These are phyloP conservation scores for Centaurea solstitialis DNA, from an alignment of 129 eudicot species.

Conservation along the genomic window DNA sequence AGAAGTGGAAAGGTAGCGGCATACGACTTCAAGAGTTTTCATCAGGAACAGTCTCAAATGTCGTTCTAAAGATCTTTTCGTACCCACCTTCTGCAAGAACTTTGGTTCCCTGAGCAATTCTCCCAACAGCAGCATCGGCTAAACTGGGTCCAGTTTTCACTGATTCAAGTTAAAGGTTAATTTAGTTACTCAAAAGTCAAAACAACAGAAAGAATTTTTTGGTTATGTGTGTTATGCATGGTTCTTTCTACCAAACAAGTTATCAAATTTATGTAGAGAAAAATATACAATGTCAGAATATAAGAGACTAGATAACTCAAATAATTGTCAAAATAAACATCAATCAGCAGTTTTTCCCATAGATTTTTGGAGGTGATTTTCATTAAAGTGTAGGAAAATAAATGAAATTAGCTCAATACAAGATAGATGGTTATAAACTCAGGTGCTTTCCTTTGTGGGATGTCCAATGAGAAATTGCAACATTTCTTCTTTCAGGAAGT, in stretches of 20 bases:
- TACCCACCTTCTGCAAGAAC: constrained; percentile 95
- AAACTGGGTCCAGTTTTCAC: constrained; percentile 94
- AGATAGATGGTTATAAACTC: no score
- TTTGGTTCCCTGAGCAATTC: constrained; percentile 90
- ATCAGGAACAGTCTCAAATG: constrained; percentile 85
- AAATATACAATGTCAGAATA: neutral
- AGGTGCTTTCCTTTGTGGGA: neutral
- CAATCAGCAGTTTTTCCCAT: neutral
- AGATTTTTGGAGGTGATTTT: neutral
- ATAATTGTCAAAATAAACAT: neutral
- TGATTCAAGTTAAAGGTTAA: constrained; percentile 22
- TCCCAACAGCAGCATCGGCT: constrained; percentile 92
- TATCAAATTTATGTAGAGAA: no score
- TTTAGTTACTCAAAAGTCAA: neutral
- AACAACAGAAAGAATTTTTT: neutral
- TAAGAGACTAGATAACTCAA: neutral
- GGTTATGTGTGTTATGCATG: neutral
- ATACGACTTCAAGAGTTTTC: constrained; percentile 71
- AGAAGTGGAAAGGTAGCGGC: constrained; percentile 93
- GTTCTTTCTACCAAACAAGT: no score
- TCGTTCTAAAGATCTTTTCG: constrained; percentile 76
- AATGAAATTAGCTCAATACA: neutral
- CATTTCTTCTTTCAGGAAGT: neutral
- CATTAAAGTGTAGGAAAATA: neutral
- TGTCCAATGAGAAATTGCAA: neutral